Evolutionary conservation across 2,329 filamentous ascomycete species (phyloP).

Genomic region (Arachnomyces sp.): DNA sequence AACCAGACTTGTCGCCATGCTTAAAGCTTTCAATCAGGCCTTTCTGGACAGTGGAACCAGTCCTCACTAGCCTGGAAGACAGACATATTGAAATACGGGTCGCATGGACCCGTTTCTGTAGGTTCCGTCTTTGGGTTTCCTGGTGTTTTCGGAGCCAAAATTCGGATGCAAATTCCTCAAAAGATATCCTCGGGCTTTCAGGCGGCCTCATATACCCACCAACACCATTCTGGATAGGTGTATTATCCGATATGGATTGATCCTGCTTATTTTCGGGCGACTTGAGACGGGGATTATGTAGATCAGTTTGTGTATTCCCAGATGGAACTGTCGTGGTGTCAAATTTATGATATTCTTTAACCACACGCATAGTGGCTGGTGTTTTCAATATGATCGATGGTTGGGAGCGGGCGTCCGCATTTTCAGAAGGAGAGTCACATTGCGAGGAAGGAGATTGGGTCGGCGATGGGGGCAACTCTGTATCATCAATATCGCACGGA

Average conservation of each 20-base stretch:
- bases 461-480: conserved; percentile 24
- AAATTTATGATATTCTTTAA: no score
- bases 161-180: conserved; percentile 38
- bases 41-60: conserved; percentile 34
- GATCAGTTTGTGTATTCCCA: no score
- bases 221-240: conserved; percentile 6
- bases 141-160: conserved; percentile 37
- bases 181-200: conserved; percentile 26
- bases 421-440: conserved; percentile 25
- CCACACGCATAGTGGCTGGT: no score
- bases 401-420: background rate
- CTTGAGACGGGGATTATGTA: conserved; percentile 12
- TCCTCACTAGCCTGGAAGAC: conserved; percentile 35
- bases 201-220: conserved; percentile 8
- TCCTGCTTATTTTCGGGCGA: conserved; percentile 14
- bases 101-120: conserved; percentile 33
- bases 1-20: conserved; percentile 38
- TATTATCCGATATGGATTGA: background rate
- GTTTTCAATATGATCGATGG: background rate
- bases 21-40: conserved; percentile 39
- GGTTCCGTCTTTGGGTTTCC: conserved; percentile 31
- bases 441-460: conserved; percentile 22
- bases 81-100: conserved; percentile 38
- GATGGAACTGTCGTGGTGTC: no score
- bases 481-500: conserved; percentile 10